phyloP scores from a whole-genome alignment of 2,329 filamentous ascomycete genomes.

The Cladosporium sp. region DNA sequence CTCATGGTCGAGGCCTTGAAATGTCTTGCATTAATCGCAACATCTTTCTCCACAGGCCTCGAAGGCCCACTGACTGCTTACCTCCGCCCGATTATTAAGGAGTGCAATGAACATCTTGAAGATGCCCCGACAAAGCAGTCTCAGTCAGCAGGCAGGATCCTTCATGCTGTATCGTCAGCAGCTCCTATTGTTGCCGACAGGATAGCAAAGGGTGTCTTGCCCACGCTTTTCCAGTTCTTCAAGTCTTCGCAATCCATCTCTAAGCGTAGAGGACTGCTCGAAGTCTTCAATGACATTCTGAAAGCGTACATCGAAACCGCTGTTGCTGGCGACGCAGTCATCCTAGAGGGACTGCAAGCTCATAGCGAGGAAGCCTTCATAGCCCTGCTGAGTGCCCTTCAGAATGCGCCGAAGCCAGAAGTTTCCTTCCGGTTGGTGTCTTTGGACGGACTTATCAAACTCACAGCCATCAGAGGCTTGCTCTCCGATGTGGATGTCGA shows the following conservation, averaged over 20 bases:
- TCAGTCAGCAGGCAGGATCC: constrained; percentile 58
- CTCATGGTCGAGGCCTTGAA: constrained; percentile 57
- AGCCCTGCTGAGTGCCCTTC: constrained; percentile 40
- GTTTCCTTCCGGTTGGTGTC: constrained; percentile 47
- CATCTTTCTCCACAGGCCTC: constrained; percentile 48
- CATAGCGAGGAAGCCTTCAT: constrained; percentile 40
- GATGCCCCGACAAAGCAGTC: constrained; percentile 67
- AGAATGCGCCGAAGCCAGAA: constrained; percentile 43
- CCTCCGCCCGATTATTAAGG: constrained; percentile 58
- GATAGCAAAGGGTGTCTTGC: constrained; percentile 53
- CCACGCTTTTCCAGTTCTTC: constrained; percentile 56
- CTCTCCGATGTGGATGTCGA: constrained; percentile 40
- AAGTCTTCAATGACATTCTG: constrained; percentile 56
- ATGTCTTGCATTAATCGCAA: constrained; percentile 52
- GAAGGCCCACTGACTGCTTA: constrained; percentile 50
- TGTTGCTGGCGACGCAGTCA: constrained; percentile 42
- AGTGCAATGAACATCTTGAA: constrained; percentile 64
- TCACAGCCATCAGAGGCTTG: constrained; percentile 39
- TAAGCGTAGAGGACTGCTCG: constrained; percentile 59
- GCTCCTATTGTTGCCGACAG: constrained; percentile 53
- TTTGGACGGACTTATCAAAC: constrained; percentile 40
- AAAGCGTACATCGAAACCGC: constrained; percentile 49
- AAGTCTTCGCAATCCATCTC: constrained; percentile 58
- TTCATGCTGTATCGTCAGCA: constrained; percentile 53
- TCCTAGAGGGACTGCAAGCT: constrained; percentile 36